Evolutionary conservation across 2,329 filamentous ascomycete genomes (phyloP), one percentile per base, ranked within the genome.

Genomic region (Cercospora citrullina): DNA sequence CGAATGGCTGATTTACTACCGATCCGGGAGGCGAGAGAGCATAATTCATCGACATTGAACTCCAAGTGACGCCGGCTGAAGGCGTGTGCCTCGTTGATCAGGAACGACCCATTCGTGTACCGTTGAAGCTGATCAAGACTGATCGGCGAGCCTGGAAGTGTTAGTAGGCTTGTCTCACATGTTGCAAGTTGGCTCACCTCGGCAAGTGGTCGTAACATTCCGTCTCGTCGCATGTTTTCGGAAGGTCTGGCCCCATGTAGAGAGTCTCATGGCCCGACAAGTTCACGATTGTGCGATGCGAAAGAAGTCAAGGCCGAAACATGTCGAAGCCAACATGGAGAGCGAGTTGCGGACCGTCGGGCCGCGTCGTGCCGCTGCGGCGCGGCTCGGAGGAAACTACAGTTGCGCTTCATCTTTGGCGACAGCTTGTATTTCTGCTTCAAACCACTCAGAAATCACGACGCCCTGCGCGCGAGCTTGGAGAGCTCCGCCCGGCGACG

Each of bases 31-130:
- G 73, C 76, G 60, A 76, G 58, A 0, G 68, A 68, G 51, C 77
- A 79, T 7, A 79, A 72, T 58, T 68, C 71, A 42, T 77, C 72
- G 14, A 78, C 12, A 48, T 78, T 71, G 60, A 79, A 79, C 12
- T 69, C 69, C 28, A 73, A 68, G 71, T 74, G 77, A 48, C 77
- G 71, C 45, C 72, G 72, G n/a, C 69, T 53, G 53, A 64, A 48
- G 42, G 73, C 67, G 2, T 14, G 4, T 2, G 26, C 31, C 1
- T 58, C 55, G 31, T 58, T 36, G 7, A 36, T n/a, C 28, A 58
- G 18, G 55, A 58, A 58, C 4, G 28, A 7, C 9, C 55, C 16
- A 18, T 58, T 33, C 2, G 55, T 58, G 14, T 58, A 58, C 14
- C 31, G 55, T 0, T 31, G 10, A 33, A 58, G 55, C 55, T 33